Conservation (phyloP, 2,329 filamentous ascomycete genomes). For the Lachnellula cervina region DNA sequence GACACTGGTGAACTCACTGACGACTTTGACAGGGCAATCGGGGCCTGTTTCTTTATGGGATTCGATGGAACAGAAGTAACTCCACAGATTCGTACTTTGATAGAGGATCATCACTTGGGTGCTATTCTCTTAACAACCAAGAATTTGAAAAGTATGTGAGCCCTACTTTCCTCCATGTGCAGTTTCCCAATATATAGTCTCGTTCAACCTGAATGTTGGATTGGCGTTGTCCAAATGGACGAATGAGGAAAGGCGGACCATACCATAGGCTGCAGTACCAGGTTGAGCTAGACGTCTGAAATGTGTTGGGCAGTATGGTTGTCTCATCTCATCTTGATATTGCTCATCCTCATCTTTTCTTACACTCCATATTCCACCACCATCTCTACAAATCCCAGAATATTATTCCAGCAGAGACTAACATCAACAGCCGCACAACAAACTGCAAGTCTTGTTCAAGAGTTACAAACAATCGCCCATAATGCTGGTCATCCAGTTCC, state of each 20-base stretch:
- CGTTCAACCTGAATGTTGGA: too few species aligned
- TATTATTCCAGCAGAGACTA: slow-evolving; percentile 11
- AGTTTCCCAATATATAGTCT: not conserved
- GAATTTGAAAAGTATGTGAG: slow-evolving; percentile 68
- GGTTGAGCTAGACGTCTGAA: too few species aligned
- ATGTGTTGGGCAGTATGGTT: too few species aligned
- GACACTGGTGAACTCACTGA: not conserved
- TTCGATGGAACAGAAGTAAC: slow-evolving; percentile 83
- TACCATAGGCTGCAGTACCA: too few species aligned
- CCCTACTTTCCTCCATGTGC: not conserved
- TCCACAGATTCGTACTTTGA: slow-evolving; percentile 74
- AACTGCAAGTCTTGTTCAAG: slow-evolving; percentile 80
- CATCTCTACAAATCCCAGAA: not conserved
- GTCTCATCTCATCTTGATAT: not conserved
- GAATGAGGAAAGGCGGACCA: too few species aligned
- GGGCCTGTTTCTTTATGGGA: slow-evolving; percentile 38
- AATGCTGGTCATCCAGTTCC: slow-evolving; percentile 86
- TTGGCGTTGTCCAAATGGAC: too few species aligned
- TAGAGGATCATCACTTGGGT: slow-evolving; percentile 80
- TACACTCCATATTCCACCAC: not conserved
- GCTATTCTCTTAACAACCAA: slow-evolving; percentile 81
- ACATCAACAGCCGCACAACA: slow-evolving; percentile 71
- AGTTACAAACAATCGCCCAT: slow-evolving; percentile 87
- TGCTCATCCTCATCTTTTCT: not conserved
- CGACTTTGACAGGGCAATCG: slow-evolving; percentile 7